phyloP scores from a whole-genome alignment of 768 basidiomycete genomes.

The Psilocybe cyanescens region DNA sequence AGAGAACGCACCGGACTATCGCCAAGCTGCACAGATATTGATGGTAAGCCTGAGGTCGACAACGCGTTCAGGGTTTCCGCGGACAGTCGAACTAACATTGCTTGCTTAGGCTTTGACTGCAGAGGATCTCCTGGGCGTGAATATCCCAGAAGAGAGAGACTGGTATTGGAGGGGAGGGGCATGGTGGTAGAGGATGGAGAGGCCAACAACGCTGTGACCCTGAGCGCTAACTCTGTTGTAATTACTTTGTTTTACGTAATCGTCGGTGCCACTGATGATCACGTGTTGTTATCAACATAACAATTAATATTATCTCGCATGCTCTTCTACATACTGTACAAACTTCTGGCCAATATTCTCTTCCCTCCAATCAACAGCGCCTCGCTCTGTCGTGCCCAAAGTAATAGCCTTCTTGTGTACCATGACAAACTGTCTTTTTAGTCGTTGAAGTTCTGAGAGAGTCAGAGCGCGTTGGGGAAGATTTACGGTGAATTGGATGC shows the following conservation, averaged over 20 bases:
- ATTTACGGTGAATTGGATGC: conserved; percentile 48
- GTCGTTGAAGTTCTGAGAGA: conserved; percentile 84
- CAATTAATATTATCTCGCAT: conserved; percentile 40
- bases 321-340: conserved; percentile 72
- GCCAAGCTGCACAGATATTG: conserved; percentile 66
- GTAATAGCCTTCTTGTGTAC: conserved; percentile 90
- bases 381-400: conserved; percentile 79
- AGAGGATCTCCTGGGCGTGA: conserved; percentile 57
- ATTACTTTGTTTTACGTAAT: background rate
- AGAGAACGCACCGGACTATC: conserved; percentile 53
- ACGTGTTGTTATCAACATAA: background rate
- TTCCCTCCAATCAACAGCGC: conserved; percentile 77
- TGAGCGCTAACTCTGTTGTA: background rate
- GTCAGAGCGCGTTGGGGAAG: conserved; percentile 78
- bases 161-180: conserved; percentile 63
- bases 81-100: conserved; percentile 78
- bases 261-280: background rate
- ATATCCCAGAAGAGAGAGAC: conserved; percentile 62
- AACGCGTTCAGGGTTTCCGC: conserved; percentile 74
- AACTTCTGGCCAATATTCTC: conserved; percentile 73
- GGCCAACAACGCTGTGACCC: background rate
- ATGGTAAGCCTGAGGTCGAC: conserved; percentile 46
- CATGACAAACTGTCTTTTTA: conserved; percentile 90
- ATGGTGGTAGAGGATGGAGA: conserved; percentile 39
- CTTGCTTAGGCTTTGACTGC: conserved; percentile 67